Percentiles rank a stretch among this genome's conserved stretches.
Evolutionary conservation across 2,329 filamentous ascomycete species (phyloP).

Genomic region (Penicillium sp.): DNA sequence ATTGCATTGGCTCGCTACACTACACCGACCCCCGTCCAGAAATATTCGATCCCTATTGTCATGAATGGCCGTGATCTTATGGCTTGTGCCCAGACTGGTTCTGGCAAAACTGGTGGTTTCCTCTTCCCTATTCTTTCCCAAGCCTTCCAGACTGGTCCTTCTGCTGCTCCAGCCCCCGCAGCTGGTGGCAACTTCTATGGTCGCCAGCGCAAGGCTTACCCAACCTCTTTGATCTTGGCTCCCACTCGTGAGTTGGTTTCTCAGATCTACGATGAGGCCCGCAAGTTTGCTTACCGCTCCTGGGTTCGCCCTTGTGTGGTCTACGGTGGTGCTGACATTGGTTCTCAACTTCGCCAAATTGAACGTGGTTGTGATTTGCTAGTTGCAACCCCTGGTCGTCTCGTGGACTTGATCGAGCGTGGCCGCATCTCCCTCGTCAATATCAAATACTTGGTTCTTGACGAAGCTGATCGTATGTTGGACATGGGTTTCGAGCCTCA

Average conservation of each 20-base stretch:
- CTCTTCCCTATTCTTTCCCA: conserved; percentile 98
- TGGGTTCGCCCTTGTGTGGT: conserved; percentile 99
- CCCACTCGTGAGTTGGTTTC: conserved; percentile 98
- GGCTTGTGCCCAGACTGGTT: conserved; percentile 99
- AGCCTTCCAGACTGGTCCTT: conserved; percentile 86
- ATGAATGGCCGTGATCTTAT: conserved; percentile 97
- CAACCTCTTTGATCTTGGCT: conserved; percentile 90
- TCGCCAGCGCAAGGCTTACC: conserved; percentile 96
- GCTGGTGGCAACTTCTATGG: conserved; percentile 67
- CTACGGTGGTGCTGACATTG: conserved; percentile 98
- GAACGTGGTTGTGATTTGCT: conserved; percentile 96
- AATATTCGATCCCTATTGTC: conserved; percentile 98
- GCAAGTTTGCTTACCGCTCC: conserved; percentile 97
- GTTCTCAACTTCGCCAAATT: conserved; percentile 95
- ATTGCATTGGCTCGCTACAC: conserved; percentile 94
- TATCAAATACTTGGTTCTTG: conserved; percentile 98
- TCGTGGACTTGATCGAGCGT: conserved; percentile 97
- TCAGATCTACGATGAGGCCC: conserved; percentile 95
- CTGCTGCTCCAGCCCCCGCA: conserved; percentile 59
- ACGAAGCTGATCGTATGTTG: conserved; percentile 99
- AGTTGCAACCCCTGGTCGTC: conserved; percentile 92
- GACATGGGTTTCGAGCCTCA: conserved; percentile 99
- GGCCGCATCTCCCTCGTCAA: conserved; percentile 95
- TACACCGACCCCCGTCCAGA: conserved; percentile 94
- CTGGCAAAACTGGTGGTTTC: conserved; percentile 99